These are phyloP conservation scores for Xylaria venustula DNA, from an alignment of 495 filamentous ascomycete species.

Conservation along the genomic window DNA sequence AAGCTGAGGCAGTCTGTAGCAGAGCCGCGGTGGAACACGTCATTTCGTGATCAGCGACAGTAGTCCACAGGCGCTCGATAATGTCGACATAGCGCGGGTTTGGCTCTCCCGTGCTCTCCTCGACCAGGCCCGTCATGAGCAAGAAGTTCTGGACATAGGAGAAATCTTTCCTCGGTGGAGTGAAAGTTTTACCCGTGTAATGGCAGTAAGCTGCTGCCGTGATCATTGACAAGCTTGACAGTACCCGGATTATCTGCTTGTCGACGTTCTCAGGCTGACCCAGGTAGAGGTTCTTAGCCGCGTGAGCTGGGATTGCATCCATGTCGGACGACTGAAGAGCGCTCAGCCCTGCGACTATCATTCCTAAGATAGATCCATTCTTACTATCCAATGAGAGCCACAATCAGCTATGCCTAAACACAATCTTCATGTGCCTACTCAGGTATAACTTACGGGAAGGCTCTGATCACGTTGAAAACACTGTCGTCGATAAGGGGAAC, in stretches of 20 bases:
- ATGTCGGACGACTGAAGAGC: constrained; percentile 3
- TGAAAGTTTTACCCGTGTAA: constrained; percentile 43
- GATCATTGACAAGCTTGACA: constrained; percentile 39
- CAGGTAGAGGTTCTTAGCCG: constrained; percentile 27
- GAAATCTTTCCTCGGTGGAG: constrained; percentile 29
- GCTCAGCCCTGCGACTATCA: constrained; percentile 5
- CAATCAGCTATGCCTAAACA: neutral
- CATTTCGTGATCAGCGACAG: constrained; percentile 55
- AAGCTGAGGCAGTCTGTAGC: constrained; percentile 45
- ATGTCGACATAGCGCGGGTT: constrained; percentile 28
- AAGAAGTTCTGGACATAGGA: constrained; percentile 25
- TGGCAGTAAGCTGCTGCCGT: constrained; percentile 39
- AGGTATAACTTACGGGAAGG: constrained; percentile 23
- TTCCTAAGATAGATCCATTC: constrained; percentile 6
- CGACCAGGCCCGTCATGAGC: constrained; percentile 30
- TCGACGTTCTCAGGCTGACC: constrained; percentile 39
- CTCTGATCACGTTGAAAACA: constrained; percentile 33
- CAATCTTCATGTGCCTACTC: neutral
- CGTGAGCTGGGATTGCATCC: constrained; percentile 15
- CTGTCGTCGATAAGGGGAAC: constrained; percentile 35
- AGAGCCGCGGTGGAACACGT: constrained; percentile 53
- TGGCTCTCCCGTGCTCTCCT: constrained; percentile 15
- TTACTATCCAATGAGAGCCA: neutral
- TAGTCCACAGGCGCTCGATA: constrained; percentile 43
- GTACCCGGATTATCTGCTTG: constrained; percentile 38